These are phyloP conservation scores for Cutaneotrichosporon sp. DNA, from an alignment of 1,284 basidiomycete genomes.

Conservation along the genomic window DNA sequence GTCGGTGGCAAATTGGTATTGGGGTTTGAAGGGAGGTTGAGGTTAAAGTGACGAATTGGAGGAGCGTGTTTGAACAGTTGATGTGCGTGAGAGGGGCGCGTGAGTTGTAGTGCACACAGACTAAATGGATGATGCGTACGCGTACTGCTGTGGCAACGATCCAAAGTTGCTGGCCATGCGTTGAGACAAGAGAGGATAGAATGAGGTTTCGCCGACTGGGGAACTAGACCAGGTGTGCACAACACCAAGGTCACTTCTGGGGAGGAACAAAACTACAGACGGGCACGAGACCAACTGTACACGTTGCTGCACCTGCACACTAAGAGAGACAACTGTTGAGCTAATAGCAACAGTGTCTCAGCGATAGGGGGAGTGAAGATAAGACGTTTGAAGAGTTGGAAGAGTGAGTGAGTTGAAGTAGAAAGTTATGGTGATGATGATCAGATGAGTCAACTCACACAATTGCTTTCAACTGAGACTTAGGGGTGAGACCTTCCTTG, in stretches of 20 bases:
- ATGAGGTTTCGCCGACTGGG: background rate
- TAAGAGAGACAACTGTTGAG: slow-evolving; percentile 7
- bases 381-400: background rate
- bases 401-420: background rate
- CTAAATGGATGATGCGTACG: slow-evolving; percentile 24
- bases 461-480: background rate
- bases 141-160: slow-evolving; percentile 17
- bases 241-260: background rate
- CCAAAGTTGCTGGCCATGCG: slow-evolving; percentile 17
- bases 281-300: background rate
- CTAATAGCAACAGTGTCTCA: background rate
- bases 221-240: too few species aligned
- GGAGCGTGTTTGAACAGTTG: background rate
- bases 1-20: slow-evolving; percentile 4
- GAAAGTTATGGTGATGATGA: background rate
- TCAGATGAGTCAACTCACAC: background rate
- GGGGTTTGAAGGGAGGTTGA: background rate
- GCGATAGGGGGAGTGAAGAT: background rate
- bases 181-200: background rate
- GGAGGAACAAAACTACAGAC: background rate
- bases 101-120: slow-evolving; percentile 3
- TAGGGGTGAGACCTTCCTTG: background rate
- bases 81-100: slow-evolving; percentile 1
- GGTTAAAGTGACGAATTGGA: background rate
- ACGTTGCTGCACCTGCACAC: slow-evolving; percentile 4